Percentiles rank a stretch among this genome's conserved stretches.
Evolutionary conservation across 2,329 filamentous ascomycete genomes (phyloP).

Genomic region (Bimuria novae-zelandiae): DNA sequence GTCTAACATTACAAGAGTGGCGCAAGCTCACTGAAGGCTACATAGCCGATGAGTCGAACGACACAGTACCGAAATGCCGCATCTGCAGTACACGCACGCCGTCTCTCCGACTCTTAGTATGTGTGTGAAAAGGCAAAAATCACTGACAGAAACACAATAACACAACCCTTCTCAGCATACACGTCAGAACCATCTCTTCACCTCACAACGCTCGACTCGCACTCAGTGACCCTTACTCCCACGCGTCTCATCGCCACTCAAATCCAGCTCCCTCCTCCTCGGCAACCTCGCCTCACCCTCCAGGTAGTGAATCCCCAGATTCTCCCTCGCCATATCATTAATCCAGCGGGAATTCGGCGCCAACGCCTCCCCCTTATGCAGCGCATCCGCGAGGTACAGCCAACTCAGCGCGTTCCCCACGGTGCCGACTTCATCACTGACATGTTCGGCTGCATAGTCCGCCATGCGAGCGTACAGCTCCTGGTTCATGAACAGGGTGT

Average conservation of each 20-base stretch:
- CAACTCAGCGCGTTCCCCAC: conserved; percentile 77
- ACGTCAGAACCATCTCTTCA: neutral
- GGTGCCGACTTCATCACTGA: conserved; percentile 81
- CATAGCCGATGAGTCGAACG: too few species aligned
- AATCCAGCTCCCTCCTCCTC: conserved; percentile 27
- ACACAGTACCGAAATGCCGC: too few species aligned
- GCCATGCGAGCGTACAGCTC: conserved; percentile 71
- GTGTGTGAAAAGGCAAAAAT: too few species aligned
- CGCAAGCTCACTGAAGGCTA: too few species aligned
- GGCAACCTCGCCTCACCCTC: conserved; percentile 66
- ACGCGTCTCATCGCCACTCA: conserved; percentile 3
- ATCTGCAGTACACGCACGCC: too few species aligned
- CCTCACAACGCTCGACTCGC: neutral
- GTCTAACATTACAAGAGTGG: too few species aligned
- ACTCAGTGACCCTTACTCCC: neutral
- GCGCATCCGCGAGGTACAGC: conserved; percentile 75
- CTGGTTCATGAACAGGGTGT: conserved; percentile 68
- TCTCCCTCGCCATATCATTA: conserved; percentile 72
- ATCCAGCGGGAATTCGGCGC: conserved; percentile 69
- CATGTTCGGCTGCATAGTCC: conserved; percentile 64
- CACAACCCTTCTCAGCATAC: neutral
- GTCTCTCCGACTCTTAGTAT: too few species aligned
- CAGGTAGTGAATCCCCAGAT: conserved; percentile 63
- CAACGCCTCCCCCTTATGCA: conserved; percentile 62
- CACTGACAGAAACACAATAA: too few species aligned